Percentiles rank a stretch among this genome's conserved stretches.
These are phyloP conservation scores for Rhodotorula graminis DNA, from an alignment of 768 basidiomycete genomes.

Conservation along the genomic window DNA sequence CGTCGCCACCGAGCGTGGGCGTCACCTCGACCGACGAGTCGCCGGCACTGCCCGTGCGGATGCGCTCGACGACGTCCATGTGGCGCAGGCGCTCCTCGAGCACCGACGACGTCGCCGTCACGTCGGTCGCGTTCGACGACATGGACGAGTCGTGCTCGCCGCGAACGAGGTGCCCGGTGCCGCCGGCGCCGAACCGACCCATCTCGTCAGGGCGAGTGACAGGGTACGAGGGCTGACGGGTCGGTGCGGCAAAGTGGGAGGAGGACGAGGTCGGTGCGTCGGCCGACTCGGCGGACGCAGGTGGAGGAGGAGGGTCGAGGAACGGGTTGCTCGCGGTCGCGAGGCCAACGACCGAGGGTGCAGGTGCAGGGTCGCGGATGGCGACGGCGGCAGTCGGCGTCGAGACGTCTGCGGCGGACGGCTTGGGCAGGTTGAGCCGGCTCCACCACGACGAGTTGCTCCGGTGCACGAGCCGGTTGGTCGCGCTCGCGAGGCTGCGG, in stretches of 20 bases:
- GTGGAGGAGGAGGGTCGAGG: not conserved
- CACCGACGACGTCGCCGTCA: slow-evolving; percentile 27
- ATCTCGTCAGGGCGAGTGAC: slow-evolving; percentile 10
- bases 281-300: not conserved
- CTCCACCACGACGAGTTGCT: slow-evolving; percentile 32
- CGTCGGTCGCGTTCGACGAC: slow-evolving; percentile 23
- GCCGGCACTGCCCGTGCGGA: slow-evolving; percentile 15
- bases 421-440: slow-evolving; percentile 15
- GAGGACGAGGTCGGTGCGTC: not conserved
- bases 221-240: not conserved
- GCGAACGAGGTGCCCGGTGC: not conserved
- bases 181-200: not conserved
- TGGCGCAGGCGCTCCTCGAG: slow-evolving; percentile 31
- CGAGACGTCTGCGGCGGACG: not conserved
- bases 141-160: slow-evolving; percentile 18
- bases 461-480: not conserved
- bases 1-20: not conserved
- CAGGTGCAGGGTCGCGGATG: slow-evolving; percentile 31
- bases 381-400: slow-evolving; percentile 20
- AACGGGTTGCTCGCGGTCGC: slow-evolving; percentile 16
- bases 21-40: slow-evolving; percentile 8
- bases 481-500: not conserved
- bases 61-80: slow-evolving; percentile 37
- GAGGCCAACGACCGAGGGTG: slow-evolving; percentile 6
- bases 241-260: too few relatives aligned